Evolutionary conservation across 805 yeast species (phyloP), one percentile per base, ranked within the genome.

Genomic region (Candida khao-thaluensis): DNA sequence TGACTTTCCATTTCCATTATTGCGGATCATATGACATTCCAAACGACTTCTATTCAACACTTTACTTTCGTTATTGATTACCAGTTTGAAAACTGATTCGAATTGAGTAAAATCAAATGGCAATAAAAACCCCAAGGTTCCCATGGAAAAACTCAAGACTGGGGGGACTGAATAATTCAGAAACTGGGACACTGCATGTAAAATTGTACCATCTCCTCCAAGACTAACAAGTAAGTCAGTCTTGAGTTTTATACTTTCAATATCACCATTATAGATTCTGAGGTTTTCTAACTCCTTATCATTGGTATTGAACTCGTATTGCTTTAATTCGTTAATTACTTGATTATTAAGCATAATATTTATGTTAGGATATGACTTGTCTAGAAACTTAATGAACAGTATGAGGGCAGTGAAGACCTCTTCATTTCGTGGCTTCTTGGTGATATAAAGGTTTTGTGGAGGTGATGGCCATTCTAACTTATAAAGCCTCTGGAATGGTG

Each of bases 141-240:
- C 98, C 64, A 90, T 64, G 0, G 96, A 86, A 56, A 87, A 89
- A 18, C 95, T 80, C 36, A 90, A 62, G 0, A 90, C 86, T 0
- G 98, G 98, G 1, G 98, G 98, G 3, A 87, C 93, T 35, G 76
- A 69, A 7, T 71, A 71, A 53, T 79, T 77, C 39, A 82, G 79
- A 55, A 90, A 90, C 51, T 79, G 66, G 4, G 93, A 79, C 0
- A 88, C 91, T 0, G 91, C 95, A 39, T 90, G 75, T 30, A 90
- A 60, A 40, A 88, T 87, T 0, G 97, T 90, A 4, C 98, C 98
- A 60, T 90, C 98, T 14, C 98, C 98, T n/a, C 98, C 98, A 27
- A 90, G 61, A 0, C 96, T 85, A 7, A 90, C 89, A 26, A 90
- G 64, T 30, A 90, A 59, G 54, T 90, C 98, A 0, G 95, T 77